phyloP scores from a whole-genome alignment of 208 protist species.

The Leishmania tropica region DNA sequence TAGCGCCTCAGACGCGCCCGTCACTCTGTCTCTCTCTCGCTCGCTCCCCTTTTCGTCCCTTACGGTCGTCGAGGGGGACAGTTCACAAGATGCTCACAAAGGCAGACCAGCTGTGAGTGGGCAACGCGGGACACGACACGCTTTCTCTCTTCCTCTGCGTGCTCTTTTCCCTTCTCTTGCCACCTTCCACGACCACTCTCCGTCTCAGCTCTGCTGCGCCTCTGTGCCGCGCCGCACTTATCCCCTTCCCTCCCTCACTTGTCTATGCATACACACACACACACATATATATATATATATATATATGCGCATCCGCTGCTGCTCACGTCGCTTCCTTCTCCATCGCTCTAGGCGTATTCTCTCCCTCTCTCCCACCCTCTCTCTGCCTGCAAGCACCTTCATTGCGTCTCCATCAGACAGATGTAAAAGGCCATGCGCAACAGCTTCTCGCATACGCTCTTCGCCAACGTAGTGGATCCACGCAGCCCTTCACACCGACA shows the following conservation, averaged over 20 bases:
- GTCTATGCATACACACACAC: no score
- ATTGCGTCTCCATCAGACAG: neutral
- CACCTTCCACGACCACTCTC: neutral
- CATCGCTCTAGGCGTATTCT: neutral
- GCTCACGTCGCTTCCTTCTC: neutral
- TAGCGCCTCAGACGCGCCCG: neutral
- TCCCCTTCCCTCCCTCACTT: neutral
- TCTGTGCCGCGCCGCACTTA: neutral
- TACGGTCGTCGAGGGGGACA: neutral
- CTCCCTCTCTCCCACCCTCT: no score
- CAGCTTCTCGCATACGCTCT: neutral
- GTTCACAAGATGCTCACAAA: neutral
- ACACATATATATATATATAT: no score
- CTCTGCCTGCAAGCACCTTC: neutral
- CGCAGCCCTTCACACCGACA: neutral
- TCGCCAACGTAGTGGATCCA: neutral
- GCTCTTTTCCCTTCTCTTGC: neutral
- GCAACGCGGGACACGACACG: no score
- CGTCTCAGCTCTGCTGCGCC: neutral
- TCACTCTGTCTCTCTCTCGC: neutral
- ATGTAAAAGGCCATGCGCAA: neutral
- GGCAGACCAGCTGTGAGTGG: neutral
- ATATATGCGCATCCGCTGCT: neutral
- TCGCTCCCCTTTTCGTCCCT: neutral
- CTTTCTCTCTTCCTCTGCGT: neutral